Percentiles rank a stretch among this genome's conserved stretches.
Conservation (phyloP, 371 early-diverging fungal genomes). For the Saksenaea oblongispora region DNA sequence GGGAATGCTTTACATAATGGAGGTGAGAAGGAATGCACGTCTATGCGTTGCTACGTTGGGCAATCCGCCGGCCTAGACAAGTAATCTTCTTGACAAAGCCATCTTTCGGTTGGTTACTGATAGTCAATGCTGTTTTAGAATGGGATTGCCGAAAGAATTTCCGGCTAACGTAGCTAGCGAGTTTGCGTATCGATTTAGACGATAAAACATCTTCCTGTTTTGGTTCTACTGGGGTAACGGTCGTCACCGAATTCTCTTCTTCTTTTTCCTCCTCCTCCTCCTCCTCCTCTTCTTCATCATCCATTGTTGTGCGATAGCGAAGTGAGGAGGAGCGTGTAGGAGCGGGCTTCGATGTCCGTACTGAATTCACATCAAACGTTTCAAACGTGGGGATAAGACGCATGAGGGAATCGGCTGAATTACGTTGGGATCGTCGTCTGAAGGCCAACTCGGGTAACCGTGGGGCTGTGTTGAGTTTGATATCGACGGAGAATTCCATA, state of each 20-base stretch:
- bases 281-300: too few species aligned
- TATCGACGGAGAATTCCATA: conserved; percentile 56
- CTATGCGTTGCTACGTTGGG: not conserved
- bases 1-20: not conserved
- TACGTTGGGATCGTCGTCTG: conserved; percentile 15
- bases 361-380: conserved; percentile 8
- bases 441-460: conserved; percentile 40
- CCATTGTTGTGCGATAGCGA: not conserved
- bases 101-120: not conserved
- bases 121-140: not conserved
- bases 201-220: not conserved
- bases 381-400: conserved; percentile 28
- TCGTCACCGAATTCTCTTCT: not conserved
- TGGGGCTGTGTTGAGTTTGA: conserved; percentile 42
- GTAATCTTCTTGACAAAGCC: not conserved
- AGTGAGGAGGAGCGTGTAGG: not conserved
- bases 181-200: not conserved
- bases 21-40: not conserved
- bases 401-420: conserved; percentile 27
- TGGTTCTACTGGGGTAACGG: not conserved
- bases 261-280: too few species aligned
- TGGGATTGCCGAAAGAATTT: not conserved
- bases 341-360: not conserved
- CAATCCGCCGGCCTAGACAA: not conserved
- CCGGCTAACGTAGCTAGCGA: not conserved